A percentile compares a stretch with the other conserved stretches of the same genome.
Conservation (phyloP, 306 rosid genomes). For the Gastrolobium bilobum region DNA sequence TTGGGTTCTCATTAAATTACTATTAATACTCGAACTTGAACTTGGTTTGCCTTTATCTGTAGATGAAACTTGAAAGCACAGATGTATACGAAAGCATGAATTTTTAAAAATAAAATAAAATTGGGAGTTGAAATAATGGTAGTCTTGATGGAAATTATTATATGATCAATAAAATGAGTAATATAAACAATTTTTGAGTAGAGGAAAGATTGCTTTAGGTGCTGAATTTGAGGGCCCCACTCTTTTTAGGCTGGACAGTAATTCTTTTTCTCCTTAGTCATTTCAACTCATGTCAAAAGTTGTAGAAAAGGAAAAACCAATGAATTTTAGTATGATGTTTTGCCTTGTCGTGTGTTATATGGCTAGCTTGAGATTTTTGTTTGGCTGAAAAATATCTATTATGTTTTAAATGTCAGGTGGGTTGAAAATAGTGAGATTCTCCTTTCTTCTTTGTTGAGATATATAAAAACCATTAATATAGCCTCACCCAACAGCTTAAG, state of each 20-base stretch:
- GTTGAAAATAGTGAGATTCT: neutral
- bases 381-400: neutral
- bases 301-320: neutral
- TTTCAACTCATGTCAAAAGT: neutral
- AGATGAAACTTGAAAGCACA: neutral
- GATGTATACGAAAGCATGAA: too few relatives aligned
- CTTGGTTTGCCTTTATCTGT: slow-evolving; percentile 20
- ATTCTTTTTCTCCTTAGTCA: neutral
- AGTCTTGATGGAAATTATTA: neutral
- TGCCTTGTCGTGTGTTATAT: neutral
- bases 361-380: neutral
- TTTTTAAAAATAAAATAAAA: neutral
- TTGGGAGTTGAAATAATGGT: neutral
- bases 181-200: neutral
- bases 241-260: neutral
- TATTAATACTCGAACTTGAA: neutral
- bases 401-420: neutral
- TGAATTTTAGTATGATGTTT: neutral
- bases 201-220: neutral
- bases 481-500: too few relatives aligned
- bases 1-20: slow-evolving; percentile 10
- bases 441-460: too few relatives aligned
- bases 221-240: neutral
- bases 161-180: neutral
- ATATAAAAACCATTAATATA: too few relatives aligned